phyloP scores from a whole-genome alignment of 2,329 filamentous ascomycete genomes.

The Epichloe gansuensis region DNA sequence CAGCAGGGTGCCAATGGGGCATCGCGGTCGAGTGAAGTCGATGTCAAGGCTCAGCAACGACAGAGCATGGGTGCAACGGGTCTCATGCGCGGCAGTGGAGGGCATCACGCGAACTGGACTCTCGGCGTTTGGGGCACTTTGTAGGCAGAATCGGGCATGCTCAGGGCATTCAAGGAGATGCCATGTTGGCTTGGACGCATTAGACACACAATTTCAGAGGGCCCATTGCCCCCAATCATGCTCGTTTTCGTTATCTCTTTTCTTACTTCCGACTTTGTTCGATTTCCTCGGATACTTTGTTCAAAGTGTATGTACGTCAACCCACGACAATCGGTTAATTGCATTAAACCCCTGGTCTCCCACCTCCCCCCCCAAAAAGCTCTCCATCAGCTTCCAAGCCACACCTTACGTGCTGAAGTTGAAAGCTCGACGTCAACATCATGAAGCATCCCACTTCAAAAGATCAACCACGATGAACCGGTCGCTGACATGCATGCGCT shows the following conservation, averaged over 20 bases:
- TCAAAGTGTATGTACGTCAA: too few species aligned
- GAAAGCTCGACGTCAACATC: neutral
- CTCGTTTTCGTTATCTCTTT: neutral
- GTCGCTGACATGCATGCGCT: slow-evolving; percentile 15
- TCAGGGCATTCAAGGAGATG: neutral
- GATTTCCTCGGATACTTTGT: too few species aligned
- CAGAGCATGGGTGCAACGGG: slow-evolving; percentile 51
- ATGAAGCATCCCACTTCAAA: neutral
- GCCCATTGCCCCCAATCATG: too few species aligned
- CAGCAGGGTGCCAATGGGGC: slow-evolving; percentile 54
- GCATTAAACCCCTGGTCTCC: slow-evolving; percentile 2
- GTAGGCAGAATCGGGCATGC: slow-evolving; percentile 13
- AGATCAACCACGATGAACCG: slow-evolving; percentile 20
- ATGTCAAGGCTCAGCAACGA: slow-evolving; percentile 43
- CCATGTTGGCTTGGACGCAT: neutral
- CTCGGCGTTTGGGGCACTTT: slow-evolving; percentile 47
- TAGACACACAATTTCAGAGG: too few species aligned
- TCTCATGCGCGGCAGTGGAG: slow-evolving; percentile 24
- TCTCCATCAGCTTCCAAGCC: slow-evolving; percentile 2
- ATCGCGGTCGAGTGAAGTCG: slow-evolving; percentile 44
- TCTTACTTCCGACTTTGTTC: neutral
- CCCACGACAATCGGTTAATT: slow-evolving; percentile 3
- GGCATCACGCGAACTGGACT: slow-evolving; percentile 42
- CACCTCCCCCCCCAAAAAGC: neutral
- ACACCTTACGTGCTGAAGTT: slow-evolving; percentile 2